A percentile compares a stretch with the other conserved stretches of the same genome.
These are phyloP conservation scores for Aspergillus kassunensis DNA, from an alignment of 495 filamentous ascomycete species.

Conservation along the genomic window DNA sequence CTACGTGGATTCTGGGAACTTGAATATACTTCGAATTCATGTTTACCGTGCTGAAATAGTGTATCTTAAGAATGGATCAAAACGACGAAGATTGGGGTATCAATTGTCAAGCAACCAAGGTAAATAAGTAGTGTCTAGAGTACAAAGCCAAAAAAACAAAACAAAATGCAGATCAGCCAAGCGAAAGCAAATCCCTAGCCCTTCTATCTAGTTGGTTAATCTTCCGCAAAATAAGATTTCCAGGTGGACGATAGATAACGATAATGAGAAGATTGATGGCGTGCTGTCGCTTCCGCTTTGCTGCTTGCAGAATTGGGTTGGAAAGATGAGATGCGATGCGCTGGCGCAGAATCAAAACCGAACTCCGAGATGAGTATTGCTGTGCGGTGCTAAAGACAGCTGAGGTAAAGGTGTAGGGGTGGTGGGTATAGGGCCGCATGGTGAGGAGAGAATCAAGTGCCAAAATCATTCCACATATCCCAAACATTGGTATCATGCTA, in stretches of 20 bases:
- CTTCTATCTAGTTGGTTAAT: not conserved
- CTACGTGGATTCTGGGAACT: no score
- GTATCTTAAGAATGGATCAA: no score
- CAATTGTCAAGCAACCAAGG: not conserved
- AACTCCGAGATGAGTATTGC: slow-evolving; percentile 3
- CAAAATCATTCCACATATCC: slow-evolving; percentile 26
- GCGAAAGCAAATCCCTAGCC: not conserved
- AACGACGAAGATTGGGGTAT: no score
- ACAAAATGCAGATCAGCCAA: not conserved
- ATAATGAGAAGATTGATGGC: not conserved
- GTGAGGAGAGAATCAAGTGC: slow-evolving; percentile 4
- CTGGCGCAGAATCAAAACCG: not conserved
- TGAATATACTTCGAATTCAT: no score
- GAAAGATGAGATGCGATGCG: not conserved
- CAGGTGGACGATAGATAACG: not conserved
- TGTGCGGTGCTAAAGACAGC: not conserved
- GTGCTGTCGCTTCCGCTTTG: slow-evolving; percentile 1
- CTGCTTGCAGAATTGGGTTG: not conserved
- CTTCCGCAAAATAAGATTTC: no score
- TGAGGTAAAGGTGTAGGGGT: not conserved
- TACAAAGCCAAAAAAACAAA: no score
- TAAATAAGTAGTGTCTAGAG: not conserved
- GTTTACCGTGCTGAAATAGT: no score
- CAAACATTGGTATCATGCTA: slow-evolving; percentile 29
- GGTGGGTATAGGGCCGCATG: no score